Percentiles rank a stretch among this genome's conserved stretches.
Evolutionary conservation across 2,329 filamentous ascomycete species (phyloP).

Genomic region (Cryoendolithus antarcticus): DNA sequence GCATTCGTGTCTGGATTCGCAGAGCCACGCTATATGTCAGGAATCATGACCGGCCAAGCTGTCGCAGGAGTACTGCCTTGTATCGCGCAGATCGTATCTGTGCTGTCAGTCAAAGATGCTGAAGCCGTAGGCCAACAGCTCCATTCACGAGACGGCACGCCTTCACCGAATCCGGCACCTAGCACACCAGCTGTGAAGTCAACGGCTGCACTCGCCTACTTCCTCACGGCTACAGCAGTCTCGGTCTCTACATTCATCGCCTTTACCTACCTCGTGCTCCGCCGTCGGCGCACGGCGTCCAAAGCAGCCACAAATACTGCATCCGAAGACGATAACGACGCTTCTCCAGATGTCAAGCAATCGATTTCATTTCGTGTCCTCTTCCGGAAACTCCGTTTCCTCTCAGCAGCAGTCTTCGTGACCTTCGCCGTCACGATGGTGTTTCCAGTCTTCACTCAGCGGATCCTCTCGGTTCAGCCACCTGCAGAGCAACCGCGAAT

Average conservation of each 20-base stretch:
- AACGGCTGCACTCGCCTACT: slow-evolving; percentile 77
- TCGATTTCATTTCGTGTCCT: slow-evolving; percentile 50
- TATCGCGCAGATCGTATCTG: slow-evolving; percentile 73
- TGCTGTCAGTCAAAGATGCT: slow-evolving; percentile 47
- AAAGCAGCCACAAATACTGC: slow-evolving; percentile 5
- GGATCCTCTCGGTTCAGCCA: slow-evolving; percentile 31
- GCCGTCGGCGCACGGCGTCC: slow-evolving; percentile 10
- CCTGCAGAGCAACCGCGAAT: slow-evolving; percentile 40
- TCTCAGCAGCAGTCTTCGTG: slow-evolving; percentile 63
- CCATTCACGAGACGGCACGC: neutral
- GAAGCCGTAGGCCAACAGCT: slow-evolving; percentile 9
- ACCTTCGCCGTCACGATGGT: slow-evolving; percentile 84
- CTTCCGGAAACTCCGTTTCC: slow-evolving; percentile 66
- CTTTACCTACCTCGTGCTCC: slow-evolving; percentile 58
- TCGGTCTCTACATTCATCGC: slow-evolving; percentile 58
- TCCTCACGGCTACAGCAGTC: slow-evolving; percentile 71
- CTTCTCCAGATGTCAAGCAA: slow-evolving; percentile 32
- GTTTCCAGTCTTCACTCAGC: slow-evolving; percentile 77
- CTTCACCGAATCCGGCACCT: slow-evolving; percentile 2
- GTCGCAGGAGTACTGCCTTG: slow-evolving; percentile 83
- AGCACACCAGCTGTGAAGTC: slow-evolving; percentile 30
- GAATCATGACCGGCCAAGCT: slow-evolving; percentile 89
- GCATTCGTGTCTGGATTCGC: slow-evolving; percentile 82
- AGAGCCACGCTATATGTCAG: slow-evolving; percentile 80
- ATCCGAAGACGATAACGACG: slow-evolving; percentile 7